Conservation (phyloP, 2,329 filamentous ascomycete species). For the Phoma sp. region DNA sequence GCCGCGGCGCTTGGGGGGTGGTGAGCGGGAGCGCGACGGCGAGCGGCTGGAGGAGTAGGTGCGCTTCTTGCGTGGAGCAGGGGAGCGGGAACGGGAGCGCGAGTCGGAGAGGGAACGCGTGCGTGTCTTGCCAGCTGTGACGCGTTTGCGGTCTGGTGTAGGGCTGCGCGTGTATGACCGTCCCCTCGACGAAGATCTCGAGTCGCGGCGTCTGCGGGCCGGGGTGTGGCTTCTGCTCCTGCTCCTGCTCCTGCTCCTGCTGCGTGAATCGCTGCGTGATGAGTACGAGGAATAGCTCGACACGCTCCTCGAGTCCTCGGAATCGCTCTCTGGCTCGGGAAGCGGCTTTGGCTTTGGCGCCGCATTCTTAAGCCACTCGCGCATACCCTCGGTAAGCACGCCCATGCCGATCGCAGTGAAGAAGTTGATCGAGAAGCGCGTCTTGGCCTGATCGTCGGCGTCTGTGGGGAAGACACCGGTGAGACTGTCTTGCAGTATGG, state of each 20-base stretch:
- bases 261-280: constrained; percentile 36
- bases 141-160: constrained; percentile 33
- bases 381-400: constrained; percentile 91
- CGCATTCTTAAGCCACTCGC: constrained; percentile 80
- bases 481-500: constrained; percentile 74
- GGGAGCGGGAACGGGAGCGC: constrained; percentile 28
- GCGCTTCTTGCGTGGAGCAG: constrained; percentile 29
- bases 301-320: constrained; percentile 41
- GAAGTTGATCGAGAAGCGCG: constrained; percentile 98
- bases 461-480: constrained; percentile 89
- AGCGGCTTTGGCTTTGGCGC: constrained; percentile 80
- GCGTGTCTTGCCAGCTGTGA: constrained; percentile 21
- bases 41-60: constrained; percentile 41
- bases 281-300: constrained; percentile 45
- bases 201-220: constrained; percentile 8
- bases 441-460: constrained; percentile 79
- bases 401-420: constrained; percentile 99
- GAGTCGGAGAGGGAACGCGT: constrained; percentile 29
- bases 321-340: constrained; percentile 44
- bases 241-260: constrained; percentile 28
- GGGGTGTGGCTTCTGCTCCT: constrained; percentile 25
- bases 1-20: constrained; percentile 31
- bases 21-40: constrained; percentile 24
- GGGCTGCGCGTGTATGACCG: constrained; percentile 40
- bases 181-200: constrained; percentile 30